These are phyloP conservation scores for Penicillium vulpinum DNA, from an alignment of 2,329 filamentous ascomycete species.

Conservation along the genomic window DNA sequence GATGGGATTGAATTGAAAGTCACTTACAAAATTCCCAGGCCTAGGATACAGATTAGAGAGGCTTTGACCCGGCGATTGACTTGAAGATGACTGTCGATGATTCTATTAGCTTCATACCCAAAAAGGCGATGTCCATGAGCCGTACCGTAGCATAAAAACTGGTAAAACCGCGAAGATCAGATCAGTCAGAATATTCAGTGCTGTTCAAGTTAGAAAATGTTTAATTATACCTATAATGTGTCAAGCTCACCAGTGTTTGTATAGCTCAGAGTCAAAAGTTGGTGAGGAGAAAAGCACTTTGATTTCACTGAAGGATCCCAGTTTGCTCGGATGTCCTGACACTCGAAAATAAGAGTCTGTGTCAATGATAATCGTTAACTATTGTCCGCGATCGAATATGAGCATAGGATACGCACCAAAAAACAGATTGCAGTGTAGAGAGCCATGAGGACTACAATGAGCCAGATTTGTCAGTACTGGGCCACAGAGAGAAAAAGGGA, in stretches of 20 bases:
- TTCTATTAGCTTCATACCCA: neutral
- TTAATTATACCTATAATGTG: too few relatives aligned
- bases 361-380: slow-evolving; percentile 5
- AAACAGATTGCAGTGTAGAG: slow-evolving; percentile 23
- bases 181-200: slow-evolving; percentile 44
- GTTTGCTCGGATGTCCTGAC: slow-evolving; percentile 46
- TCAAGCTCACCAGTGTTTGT: slow-evolving; percentile 35
- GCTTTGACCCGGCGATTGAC: slow-evolving; percentile 42
- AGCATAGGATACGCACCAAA: slow-evolving; percentile 1
- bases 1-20: neutral
- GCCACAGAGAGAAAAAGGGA: slow-evolving; percentile 18
- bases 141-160: slow-evolving; percentile 40
- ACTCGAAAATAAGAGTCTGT: slow-evolving; percentile 53
- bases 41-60: slow-evolving; percentile 40
- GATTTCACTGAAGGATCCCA: slow-evolving; percentile 47
- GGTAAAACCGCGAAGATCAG: slow-evolving; percentile 45
- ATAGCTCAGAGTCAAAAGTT: slow-evolving; percentile 47
- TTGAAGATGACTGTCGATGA: slow-evolving; percentile 31
- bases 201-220: slow-evolving; percentile 8
- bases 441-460: slow-evolving; percentile 14
- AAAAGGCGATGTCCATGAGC: neutral
- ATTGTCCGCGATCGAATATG: neutral
- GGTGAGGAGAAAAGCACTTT: slow-evolving; percentile 45
- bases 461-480: neutral
- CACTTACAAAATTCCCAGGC: slow-evolving; percentile 46